Base-by-base conservation (phyloP, 495 filamentous ascomycete genomes). In the Cenococcum geophilum region DNA sequence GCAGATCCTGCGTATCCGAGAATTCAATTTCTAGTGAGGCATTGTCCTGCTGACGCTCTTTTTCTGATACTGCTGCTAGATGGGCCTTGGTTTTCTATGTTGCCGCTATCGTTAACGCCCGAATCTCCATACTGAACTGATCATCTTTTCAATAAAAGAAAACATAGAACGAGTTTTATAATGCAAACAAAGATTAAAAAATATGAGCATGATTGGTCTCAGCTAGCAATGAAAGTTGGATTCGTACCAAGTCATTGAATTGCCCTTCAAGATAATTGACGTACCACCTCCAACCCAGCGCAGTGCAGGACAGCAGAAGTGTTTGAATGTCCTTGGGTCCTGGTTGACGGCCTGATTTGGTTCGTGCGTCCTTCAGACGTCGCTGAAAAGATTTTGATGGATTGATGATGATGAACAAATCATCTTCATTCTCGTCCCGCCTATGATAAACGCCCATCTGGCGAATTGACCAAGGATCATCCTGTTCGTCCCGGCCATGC, bases 401-500 rank as follows among this genome's bases (percentile, higher is more conserved):
- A 32, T 62, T 62, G 50, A 62, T 21, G 10, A 62, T 27, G 43
- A 62, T 48, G 27, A 62, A 51, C 10, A 47, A 57, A n/a, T 62
- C 55, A 12, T 12, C 43, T 11, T 37, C 60, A 6, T n/a, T 12
- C n/a, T 22, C n/a, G 25, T 56, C 43, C 4, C 43, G 60, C 2
- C 32, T 53, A 58, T 58, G 60, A 43, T 62, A 62, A 2, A 62
- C 10, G 27, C 60, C 60, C 27, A 62, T 16, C 54, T 62, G 60
- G 14, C 60, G 35, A 32, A 62, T 58, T 5, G 60, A 62, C 60
- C 60, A 62, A 9, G 60, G 60, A 18, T 62, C 60, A 14, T 57
- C 42, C n/a, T 25, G 14, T 14, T 43, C 54, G 12, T n/a, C 27
- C 6, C 60, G 60, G 20, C 60, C 60, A 52, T 62, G 53, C 22